Percentiles rank a stretch among this genome's conserved stretches.
Conservation (phyloP, 805 yeast genomes). For the Starmerella apis region DNA sequence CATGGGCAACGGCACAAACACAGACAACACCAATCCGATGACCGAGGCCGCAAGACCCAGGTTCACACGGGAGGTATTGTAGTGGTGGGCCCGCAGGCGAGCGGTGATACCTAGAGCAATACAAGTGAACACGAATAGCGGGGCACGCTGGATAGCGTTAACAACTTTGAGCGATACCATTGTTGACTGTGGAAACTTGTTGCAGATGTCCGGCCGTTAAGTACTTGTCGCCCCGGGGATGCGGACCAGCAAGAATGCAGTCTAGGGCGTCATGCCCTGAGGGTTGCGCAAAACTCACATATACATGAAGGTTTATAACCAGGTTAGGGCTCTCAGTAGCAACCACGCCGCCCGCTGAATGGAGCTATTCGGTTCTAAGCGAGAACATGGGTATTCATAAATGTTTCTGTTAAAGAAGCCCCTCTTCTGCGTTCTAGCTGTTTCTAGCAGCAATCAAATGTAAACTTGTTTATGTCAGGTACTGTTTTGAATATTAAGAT, state of each 20-base stretch:
- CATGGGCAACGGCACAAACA: conserved; percentile 7
- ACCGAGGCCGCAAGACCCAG: conserved; percentile 20
- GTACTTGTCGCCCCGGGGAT: conserved; percentile 3
- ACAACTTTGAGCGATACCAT: neutral
- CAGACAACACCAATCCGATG: conserved; percentile 17
- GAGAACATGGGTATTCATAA: neutral
- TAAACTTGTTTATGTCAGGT: too few species aligned
- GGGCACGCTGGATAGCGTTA: conserved; percentile 42
- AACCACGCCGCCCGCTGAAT: neutral
- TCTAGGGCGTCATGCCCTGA: conserved; percentile 9
- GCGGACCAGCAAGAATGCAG: conserved; percentile 5
- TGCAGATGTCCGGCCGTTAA: neutral
- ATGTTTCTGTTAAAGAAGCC: too few species aligned
- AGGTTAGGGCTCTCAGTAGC: conserved; percentile 1
- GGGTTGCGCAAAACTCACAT: conserved; percentile 1
- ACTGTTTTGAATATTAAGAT: too few species aligned
- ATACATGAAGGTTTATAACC: neutral
- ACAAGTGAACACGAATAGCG: conserved; percentile 63
- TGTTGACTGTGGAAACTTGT: neutral
- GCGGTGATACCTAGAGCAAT: conserved; percentile 76
- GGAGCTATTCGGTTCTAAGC: neutral
- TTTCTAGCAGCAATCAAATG: too few species aligned
- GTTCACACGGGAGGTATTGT: conserved; percentile 16
- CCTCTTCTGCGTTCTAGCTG: too few species aligned
- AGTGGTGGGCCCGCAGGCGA: conserved; percentile 13